These are phyloP conservation scores for Casaregolazyma suthepensis DNA, from an alignment of 1,139 yeast genomes.

Conservation along the genomic window DNA sequence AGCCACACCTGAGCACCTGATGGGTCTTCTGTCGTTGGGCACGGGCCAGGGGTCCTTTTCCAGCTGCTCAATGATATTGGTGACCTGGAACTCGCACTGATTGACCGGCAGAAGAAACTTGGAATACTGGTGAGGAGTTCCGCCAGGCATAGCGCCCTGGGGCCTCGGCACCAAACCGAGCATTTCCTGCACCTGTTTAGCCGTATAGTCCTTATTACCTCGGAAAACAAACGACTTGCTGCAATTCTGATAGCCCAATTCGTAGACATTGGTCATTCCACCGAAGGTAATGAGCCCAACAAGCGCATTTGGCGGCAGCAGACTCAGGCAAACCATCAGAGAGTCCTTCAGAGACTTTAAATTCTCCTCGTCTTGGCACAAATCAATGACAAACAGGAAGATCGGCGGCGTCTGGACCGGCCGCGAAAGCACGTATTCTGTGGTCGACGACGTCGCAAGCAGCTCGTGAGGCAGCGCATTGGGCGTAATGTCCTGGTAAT, in stretches of 20 bases:
- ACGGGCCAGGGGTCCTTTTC: constrained; percentile 90
- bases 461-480: constrained; percentile 86
- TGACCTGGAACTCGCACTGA: constrained; percentile 81
- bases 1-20: constrained; percentile 93
- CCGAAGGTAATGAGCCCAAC: constrained; percentile 92
- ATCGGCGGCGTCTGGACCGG: constrained; percentile 93
- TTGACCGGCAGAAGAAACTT: constrained; percentile 83
- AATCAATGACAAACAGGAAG: constrained; percentile 82
- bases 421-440: constrained; percentile 83
- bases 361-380: constrained; percentile 93
- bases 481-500: constrained; percentile 77
- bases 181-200: constrained; percentile 70
- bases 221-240: constrained; percentile 83
- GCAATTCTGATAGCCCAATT: constrained; percentile 72
- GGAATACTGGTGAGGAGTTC: constrained; percentile 37
- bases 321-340: constrained; percentile 68
- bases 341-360: constrained; percentile 84
- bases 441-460: constrained; percentile 70
- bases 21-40: constrained; percentile 78
- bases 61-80: constrained; percentile 72
- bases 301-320: constrained; percentile 89
- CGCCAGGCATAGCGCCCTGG: constrained; percentile 25
- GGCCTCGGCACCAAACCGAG: constrained; percentile 47
- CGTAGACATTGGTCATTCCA: constrained; percentile 92
- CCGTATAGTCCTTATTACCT: constrained; percentile 83